Conservation (phyloP, 257 asterid species). For the Salvia miltiorrhiza region DNA sequence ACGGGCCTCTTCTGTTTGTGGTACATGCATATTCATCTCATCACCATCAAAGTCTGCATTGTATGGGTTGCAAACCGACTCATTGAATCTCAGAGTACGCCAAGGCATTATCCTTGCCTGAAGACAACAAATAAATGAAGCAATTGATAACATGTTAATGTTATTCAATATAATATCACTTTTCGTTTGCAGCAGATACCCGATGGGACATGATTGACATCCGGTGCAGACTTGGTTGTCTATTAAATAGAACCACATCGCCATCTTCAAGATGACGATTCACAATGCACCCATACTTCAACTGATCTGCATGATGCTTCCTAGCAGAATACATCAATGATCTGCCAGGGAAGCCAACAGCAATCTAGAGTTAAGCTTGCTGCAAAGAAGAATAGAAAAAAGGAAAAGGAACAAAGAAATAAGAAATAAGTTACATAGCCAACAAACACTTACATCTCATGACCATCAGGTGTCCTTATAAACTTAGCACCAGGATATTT, state of each 20-base stretch:
- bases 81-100: slow-evolving; percentile 96
- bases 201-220: slow-evolving; percentile 96
- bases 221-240: slow-evolving; percentile 97
- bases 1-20: slow-evolving; percentile 98
- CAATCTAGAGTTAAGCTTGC: background rate
- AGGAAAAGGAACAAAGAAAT: background rate
- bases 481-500: slow-evolving; percentile 95
- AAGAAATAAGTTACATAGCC: background rate
- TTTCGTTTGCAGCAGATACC: slow-evolving; percentile 41
- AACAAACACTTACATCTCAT: slow-evolving; percentile 60
- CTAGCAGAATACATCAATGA: slow-evolving; percentile 50
- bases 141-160: slow-evolving; percentile 4
- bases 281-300: slow-evolving; percentile 77
- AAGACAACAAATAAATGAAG: slow-evolving; percentile 27
- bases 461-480: slow-evolving; percentile 65
- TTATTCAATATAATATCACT: background rate
- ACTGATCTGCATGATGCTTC: slow-evolving; percentile 74
- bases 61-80: slow-evolving; percentile 97
- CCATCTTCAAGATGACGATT: slow-evolving; percentile 94
- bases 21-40: slow-evolving; percentile 99
- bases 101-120: slow-evolving; percentile 99
- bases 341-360: slow-evolving; percentile 37
- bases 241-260: slow-evolving; percentile 73
- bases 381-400: background rate
- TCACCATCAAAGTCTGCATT: slow-evolving; percentile 99